Evolutionary conservation across 2,329 filamentous ascomycete species (phyloP).

Genomic region (Parascedosporium putredinis): DNA sequence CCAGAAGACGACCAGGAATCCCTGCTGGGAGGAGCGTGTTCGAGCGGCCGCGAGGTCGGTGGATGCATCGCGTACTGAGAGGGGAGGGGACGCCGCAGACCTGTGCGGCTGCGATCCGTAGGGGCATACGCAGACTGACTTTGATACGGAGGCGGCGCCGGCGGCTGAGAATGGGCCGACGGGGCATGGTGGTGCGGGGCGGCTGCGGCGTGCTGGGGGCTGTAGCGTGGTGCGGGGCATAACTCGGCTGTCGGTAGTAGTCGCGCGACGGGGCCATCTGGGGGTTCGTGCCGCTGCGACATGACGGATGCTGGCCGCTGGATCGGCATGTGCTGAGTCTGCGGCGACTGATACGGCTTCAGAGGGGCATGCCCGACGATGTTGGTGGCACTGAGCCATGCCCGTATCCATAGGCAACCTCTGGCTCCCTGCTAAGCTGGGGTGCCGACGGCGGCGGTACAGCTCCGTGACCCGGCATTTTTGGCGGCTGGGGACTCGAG

Average conservation of each 20-base stretch:
- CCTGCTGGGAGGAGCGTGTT: constrained; percentile 25
- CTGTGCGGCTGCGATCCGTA: constrained; percentile 30
- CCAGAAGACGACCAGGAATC: constrained; percentile 25
- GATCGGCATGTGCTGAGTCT: constrained; percentile 33
- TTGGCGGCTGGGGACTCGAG: constrained; percentile 39
- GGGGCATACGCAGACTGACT: constrained; percentile 29
- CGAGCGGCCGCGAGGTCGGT: constrained; percentile 30
- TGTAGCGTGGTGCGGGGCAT: constrained; percentile 24
- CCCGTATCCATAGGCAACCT: constrained; percentile 29
- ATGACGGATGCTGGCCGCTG: constrained; percentile 32
- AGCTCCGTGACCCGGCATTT: constrained; percentile 29
- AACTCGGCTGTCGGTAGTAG: constrained; percentile 34
- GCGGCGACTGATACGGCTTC: constrained; percentile 43
- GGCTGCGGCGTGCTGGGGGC: constrained; percentile 36
- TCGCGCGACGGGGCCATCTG: constrained; percentile 30
- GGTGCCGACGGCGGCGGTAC: constrained; percentile 26
- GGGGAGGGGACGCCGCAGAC: constrained; percentile 35
- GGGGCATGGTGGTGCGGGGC: constrained; percentile 33
- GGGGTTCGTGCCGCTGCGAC: constrained; percentile 27
- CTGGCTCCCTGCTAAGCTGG: constrained; percentile 38
- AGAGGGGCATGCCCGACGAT: constrained; percentile 42
- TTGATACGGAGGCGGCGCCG: constrained; percentile 28
- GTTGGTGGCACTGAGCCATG: constrained; percentile 27
- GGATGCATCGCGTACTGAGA: constrained; percentile 43
- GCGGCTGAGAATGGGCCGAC: constrained; percentile 24